These are phyloP conservation scores for Dichomitus squalens DNA, from an alignment of 1,284 basidiomycete species.

Conservation along the genomic window DNA sequence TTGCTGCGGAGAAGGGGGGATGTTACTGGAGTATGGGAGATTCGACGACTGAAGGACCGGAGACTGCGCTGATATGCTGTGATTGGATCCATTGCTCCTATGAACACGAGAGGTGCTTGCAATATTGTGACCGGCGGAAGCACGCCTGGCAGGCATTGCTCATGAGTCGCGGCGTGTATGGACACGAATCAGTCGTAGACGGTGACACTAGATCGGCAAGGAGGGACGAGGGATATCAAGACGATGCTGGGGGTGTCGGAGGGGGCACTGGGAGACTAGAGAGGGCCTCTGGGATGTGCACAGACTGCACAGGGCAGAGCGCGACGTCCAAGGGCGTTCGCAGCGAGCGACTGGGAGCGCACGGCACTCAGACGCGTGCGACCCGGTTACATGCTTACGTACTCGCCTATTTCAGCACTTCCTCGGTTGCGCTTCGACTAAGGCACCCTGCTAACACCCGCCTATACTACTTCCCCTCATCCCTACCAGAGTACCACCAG, in stretches of 20 bases:
- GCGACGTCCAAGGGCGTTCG: conserved; percentile 2
- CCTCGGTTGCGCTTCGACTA: no score
- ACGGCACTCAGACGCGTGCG: conserved; percentile 4
- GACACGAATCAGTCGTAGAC: not conserved
- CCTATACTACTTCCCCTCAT: no score
- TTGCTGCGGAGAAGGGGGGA: conserved; percentile 58
- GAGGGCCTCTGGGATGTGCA: conserved; percentile 4
- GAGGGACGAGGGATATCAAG: conserved; percentile 5
- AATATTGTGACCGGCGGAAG: conserved; percentile 43
- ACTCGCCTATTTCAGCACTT: conserved; percentile 2
- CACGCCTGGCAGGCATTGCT: conserved; percentile 47
- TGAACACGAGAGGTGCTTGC: conserved; percentile 41
- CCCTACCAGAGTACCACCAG: no score
- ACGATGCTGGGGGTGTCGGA: not conserved
- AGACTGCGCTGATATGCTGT: conserved; percentile 40
- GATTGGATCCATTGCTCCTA: conserved; percentile 53
- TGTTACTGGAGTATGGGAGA: conserved; percentile 29
- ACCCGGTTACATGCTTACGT: conserved; percentile 17
- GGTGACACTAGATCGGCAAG: conserved; percentile 1
- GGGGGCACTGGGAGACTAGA: not conserved
- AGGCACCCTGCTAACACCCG: no score
- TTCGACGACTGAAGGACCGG: conserved; percentile 26
- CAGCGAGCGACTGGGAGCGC: conserved; percentile 9
- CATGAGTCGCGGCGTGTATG: conserved; percentile 6
- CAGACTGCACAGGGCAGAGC: conserved; percentile 5